phyloP scores from a whole-genome alignment of 306 rosid genomes.

The Trifolium pratense region DNA sequence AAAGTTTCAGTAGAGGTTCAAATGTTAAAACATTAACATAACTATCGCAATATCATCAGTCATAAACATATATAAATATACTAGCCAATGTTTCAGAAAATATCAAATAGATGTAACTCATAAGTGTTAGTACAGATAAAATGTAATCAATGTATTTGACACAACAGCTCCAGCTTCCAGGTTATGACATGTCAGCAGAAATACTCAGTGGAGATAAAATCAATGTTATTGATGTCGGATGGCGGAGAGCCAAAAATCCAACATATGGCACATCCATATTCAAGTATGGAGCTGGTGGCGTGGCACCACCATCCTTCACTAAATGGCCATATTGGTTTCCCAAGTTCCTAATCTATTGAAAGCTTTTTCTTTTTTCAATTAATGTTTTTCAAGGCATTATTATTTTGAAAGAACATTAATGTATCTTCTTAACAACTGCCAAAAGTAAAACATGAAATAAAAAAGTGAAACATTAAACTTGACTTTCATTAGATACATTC shows the following conservation, averaged over 20 bases:
- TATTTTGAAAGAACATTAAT: conserved; percentile 8
- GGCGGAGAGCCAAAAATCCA: too few species aligned
- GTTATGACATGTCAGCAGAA: conserved; percentile 11
- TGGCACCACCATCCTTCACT: too few species aligned
- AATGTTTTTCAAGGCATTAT: background rate
- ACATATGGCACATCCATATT: too few species aligned
- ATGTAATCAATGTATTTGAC: background rate
- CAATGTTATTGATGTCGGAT: too few species aligned
- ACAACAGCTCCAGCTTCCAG: conserved; percentile 13
- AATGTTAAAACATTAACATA: background rate
- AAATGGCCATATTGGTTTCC: too few species aligned
- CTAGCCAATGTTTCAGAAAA: background rate
- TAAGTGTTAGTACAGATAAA: background rate
- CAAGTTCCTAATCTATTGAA: background rate
- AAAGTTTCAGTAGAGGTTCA: conserved; percentile 1
- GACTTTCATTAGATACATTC: background rate
- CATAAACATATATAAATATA: conserved; percentile 19
- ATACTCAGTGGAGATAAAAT: background rate
- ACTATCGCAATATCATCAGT: background rate
- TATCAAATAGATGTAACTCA: background rate
- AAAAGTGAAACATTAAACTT: conserved; percentile 12
- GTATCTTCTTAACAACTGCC: background rate
- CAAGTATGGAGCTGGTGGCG: too few species aligned
- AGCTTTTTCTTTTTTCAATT: background rate
- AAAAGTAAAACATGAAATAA: background rate